Evolutionary conservation across 1,284 basidiomycete genomes (phyloP).

Genomic region (Naganishia sp.): DNA sequence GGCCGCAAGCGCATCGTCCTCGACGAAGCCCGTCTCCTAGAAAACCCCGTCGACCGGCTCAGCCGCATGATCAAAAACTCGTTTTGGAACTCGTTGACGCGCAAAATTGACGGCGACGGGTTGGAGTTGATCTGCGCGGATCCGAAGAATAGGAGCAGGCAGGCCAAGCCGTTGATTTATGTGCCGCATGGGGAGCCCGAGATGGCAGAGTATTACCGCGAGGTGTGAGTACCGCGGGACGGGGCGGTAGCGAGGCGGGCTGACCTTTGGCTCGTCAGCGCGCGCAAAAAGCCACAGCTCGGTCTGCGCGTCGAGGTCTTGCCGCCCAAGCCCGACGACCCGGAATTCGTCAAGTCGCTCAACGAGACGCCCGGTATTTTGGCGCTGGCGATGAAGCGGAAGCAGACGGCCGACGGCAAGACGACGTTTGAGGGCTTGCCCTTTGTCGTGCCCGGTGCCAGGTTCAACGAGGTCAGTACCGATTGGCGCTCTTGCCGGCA

Average conservation of each 20-base stretch:
- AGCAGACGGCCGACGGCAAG: slow-evolving; percentile 71
- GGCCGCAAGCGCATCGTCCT: slow-evolving; percentile 93
- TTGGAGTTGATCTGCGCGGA: slow-evolving; percentile 95
- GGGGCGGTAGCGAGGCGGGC: too few relatives aligned
- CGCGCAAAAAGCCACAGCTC: slow-evolving; percentile 79
- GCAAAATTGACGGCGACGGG: slow-evolving; percentile 94
- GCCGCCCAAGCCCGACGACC: slow-evolving; percentile 80
- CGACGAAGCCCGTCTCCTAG: slow-evolving; percentile 92
- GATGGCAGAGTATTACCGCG: slow-evolving; percentile 87
- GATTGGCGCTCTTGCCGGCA: background rate
- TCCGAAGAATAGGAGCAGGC: slow-evolving; percentile 89
- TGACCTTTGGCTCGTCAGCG: slow-evolving; percentile 36
- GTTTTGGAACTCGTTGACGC: slow-evolving; percentile 96
- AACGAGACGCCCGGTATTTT: slow-evolving; percentile 92
- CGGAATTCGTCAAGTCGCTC: slow-evolving; percentile 84
- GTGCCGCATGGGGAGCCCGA: slow-evolving; percentile 87
- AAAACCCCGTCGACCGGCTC: slow-evolving; percentile 95
- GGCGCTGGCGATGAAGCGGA: slow-evolving; percentile 87
- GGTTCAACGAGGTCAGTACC: slow-evolving; percentile 78
- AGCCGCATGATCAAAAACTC: slow-evolving; percentile 98
- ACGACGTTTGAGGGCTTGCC: slow-evolving; percentile 87
- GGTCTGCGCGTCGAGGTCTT: slow-evolving; percentile 87
- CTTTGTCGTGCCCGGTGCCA: slow-evolving; percentile 94
- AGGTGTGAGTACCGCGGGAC: slow-evolving; percentile 48
- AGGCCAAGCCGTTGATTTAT: slow-evolving; percentile 86